A percentile compares a stretch with the other conserved stretches of the same genome.
Conservation (phyloP, 805 yeast genomes). For the Hanseniaspora lindneri region DNA sequence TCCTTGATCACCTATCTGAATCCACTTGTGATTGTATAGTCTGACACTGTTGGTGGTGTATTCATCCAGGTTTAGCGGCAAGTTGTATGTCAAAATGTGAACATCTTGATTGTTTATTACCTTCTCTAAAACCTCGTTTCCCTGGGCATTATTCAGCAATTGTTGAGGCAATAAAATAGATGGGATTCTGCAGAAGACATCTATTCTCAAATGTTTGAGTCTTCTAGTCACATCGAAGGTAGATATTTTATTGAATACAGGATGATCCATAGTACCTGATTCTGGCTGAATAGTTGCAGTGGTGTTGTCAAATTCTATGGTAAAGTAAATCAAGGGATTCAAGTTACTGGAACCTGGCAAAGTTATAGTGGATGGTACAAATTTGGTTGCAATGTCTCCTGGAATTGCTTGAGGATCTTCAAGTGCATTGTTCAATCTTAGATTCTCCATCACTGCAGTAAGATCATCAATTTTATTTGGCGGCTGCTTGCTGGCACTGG, state of each 20-base stretch:
- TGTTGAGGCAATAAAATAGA: constrained; percentile 42
- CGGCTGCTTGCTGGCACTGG: constrained; percentile 22
- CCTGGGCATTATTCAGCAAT: constrained; percentile 26
- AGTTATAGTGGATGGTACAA: constrained; percentile 43
- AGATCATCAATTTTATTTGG: constrained; percentile 24
- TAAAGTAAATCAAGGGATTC: constrained; percentile 66
- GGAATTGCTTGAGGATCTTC: constrained; percentile 19
- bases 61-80: constrained; percentile 45
- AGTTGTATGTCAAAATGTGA: constrained; percentile 57
- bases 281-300: constrained; percentile 80
- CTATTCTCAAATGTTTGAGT: constrained; percentile 52
- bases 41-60: constrained; percentile 42
- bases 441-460: constrained; percentile 13
- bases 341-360: constrained; percentile 44
- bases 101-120: constrained; percentile 48
- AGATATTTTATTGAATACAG: constrained; percentile 80
- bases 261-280: constrained; percentile 63
- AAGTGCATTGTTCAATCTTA: constrained; percentile 17
- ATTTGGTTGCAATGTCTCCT: constrained; percentile 25
- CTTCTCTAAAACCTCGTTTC: constrained; percentile 26
- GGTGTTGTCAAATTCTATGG: constrained; percentile 89
- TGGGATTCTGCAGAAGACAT: constrained; percentile 70
- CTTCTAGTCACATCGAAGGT: constrained; percentile 75
- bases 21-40: constrained; percentile 55
- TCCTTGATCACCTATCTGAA: constrained; percentile 30